Conservation (phyloP, 805 yeast genomes). For the Candida nonsorbophila region DNA sequence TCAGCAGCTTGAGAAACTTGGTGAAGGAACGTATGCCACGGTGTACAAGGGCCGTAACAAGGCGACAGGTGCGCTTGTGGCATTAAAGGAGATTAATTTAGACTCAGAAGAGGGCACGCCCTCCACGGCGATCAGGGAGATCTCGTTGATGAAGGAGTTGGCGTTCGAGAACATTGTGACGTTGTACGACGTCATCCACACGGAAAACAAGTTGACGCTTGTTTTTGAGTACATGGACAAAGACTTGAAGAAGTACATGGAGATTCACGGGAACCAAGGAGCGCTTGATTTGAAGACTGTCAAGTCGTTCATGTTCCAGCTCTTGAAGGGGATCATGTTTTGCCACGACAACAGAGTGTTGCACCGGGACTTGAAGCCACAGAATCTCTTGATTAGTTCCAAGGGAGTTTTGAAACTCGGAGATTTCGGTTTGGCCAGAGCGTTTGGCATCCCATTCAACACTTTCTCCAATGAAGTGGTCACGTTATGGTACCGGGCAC, state of each 20-base stretch:
- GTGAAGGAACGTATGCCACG: conserved; percentile 98
- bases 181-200: conserved; percentile 90
- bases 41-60: conserved; percentile 91
- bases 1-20: conserved; percentile 71
- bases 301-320: conserved; percentile 90
- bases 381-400: conserved; percentile 79
- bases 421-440: conserved; percentile 95
- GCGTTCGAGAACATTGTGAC: conserved; percentile 91
- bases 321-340: conserved; percentile 82
- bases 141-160: conserved; percentile 89
- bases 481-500: conserved; percentile 97
- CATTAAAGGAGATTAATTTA: conserved; percentile 87
- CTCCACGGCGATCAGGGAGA: conserved; percentile 95
- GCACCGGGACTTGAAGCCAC: conserved; percentile 90
- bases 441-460: conserved; percentile 96
- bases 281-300: conserved; percentile 70
- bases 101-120: conserved; percentile 99
- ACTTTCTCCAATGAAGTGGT: conserved; percentile 97
- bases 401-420: conserved; percentile 93
- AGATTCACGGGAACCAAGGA: conserved; percentile 68
- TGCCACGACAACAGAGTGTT: conserved; percentile 83
- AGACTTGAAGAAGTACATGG: conserved; percentile 94
- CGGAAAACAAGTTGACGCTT: conserved; percentile 89
- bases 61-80: conserved; percentile 84
- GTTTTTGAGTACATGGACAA: conserved; percentile 93